A percentile compares a stretch with the other conserved stretches of the same genome.
Conservation (phyloP, 306 rosid genomes). For the Lagenaria siceraria region DNA sequence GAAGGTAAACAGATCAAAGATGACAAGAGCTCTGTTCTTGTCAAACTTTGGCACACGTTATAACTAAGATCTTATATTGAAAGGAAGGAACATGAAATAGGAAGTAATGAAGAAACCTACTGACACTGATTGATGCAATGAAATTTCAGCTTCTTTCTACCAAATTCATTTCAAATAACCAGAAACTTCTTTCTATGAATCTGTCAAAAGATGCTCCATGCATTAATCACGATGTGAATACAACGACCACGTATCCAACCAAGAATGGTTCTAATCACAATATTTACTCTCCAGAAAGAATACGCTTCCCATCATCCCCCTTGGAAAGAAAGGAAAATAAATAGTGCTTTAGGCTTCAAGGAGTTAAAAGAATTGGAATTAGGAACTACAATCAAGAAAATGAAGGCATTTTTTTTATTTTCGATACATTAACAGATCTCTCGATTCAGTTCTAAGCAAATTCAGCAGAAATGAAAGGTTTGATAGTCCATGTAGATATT, state of each 20-base stretch:
- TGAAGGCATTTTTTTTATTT: not conserved
- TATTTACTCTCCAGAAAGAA: not conserved
- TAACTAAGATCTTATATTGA: not conserved
- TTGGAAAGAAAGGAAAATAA: not conserved
- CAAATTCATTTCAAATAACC: not conserved
- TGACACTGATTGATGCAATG: not conserved
- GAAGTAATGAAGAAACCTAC: not conserved
- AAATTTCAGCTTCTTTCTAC: not conserved
- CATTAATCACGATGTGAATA: not conserved
- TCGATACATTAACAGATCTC: not conserved
- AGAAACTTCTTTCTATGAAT: not conserved
- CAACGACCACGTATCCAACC: not conserved
- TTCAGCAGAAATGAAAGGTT: not conserved
- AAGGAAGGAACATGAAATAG: not conserved
- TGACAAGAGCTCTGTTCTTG: not conserved
- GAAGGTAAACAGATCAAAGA: not conserved
- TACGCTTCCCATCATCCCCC: not conserved
- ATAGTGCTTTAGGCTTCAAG: not conserved
- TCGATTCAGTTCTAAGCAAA: not conserved
- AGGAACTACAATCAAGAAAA: not conserved
- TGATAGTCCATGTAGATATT: not conserved
- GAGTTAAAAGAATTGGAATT: not conserved
- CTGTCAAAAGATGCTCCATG: not conserved
- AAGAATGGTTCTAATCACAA: not conserved
- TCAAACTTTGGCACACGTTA: not conserved